phyloP scores from a whole-genome alignment of 306 rosid genomes.

The Cucurbita pepo region DNA sequence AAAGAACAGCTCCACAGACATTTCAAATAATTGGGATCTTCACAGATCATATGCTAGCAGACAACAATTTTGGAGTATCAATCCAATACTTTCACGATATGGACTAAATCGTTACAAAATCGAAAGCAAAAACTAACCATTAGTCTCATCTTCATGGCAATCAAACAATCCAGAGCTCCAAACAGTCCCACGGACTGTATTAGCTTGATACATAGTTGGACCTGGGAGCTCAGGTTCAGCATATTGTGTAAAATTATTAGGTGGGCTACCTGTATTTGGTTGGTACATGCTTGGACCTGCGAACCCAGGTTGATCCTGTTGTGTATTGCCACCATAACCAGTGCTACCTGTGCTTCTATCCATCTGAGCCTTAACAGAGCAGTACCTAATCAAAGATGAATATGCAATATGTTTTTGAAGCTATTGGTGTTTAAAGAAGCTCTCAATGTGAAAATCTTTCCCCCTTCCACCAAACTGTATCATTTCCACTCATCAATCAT shows the following conservation, averaged over 20 bases:
- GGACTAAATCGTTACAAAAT: not conserved
- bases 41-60: not conserved
- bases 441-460: not conserved
- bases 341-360: not conserved
- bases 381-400: not conserved
- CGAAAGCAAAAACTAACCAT: slow-evolving; percentile 20
- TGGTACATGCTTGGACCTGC: slow-evolving; percentile 11
- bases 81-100: not conserved
- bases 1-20: not conserved
- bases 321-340: slow-evolving; percentile 3
- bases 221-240: not conserved
- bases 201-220: slow-evolving; percentile 10
- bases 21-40: not conserved
- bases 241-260: no score
- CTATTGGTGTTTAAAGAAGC: not conserved
- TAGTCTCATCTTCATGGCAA: slow-evolving; percentile 47
- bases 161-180: slow-evolving; percentile 57
- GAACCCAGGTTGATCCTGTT: slow-evolving; percentile 5
- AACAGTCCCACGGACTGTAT: slow-evolving; percentile 24
- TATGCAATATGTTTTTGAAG: not conserved
- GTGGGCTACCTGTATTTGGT: not conserved
- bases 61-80: not conserved
- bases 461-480: not conserved
- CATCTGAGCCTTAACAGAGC: not conserved
- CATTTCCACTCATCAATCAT: not conserved